Evolutionary conservation across 2,329 filamentous ascomycete species (phyloP).

Genomic region (Fusarium brevicatenulatum): DNA sequence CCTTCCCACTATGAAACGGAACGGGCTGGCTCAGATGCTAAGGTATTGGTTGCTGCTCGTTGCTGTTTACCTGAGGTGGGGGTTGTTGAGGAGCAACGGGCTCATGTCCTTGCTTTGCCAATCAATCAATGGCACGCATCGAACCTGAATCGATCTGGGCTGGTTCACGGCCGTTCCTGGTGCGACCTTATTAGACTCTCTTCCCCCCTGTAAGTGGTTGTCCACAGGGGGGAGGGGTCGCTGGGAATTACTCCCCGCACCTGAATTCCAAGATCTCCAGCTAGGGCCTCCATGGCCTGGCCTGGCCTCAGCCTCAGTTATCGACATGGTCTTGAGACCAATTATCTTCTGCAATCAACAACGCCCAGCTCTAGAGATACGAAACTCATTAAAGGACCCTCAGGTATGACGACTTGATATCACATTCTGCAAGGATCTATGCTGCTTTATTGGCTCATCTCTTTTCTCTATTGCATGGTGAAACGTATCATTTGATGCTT

Average conservation of each 20-base stretch:
- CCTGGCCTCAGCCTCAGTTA: constrained; percentile 18
- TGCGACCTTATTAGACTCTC: constrained; percentile 30
- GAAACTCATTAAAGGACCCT: not conserved
- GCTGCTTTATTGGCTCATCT: not conserved
- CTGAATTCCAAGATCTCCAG: constrained; percentile 14
- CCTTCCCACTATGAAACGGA: constrained; percentile 30
- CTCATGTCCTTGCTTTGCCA: constrained; percentile 18
- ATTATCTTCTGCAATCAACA: not conserved
- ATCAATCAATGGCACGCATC: constrained; percentile 30
- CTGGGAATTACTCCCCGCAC: constrained; percentile 27
- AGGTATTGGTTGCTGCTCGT: constrained; percentile 6
- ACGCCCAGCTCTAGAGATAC: not conserved
- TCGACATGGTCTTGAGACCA: constrained; percentile 2
- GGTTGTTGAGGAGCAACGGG: constrained; percentile 43
- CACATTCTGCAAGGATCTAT: not conserved
- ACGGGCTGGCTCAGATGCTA: not conserved
- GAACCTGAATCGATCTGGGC: constrained; percentile 22
- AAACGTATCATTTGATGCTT: constrained; percentile 16
- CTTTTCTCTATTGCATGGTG: not conserved
- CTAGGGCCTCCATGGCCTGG: not conserved
- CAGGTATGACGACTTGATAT: not conserved
- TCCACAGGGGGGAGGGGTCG: constrained; percentile 16
- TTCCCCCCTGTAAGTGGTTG: constrained; percentile 33
- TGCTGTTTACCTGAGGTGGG: constrained; percentile 39
- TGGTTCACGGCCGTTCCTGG: constrained; percentile 32